Conservation (phyloP, 176 grass and related monocot species). For the Eragrostis curvula region DNA sequence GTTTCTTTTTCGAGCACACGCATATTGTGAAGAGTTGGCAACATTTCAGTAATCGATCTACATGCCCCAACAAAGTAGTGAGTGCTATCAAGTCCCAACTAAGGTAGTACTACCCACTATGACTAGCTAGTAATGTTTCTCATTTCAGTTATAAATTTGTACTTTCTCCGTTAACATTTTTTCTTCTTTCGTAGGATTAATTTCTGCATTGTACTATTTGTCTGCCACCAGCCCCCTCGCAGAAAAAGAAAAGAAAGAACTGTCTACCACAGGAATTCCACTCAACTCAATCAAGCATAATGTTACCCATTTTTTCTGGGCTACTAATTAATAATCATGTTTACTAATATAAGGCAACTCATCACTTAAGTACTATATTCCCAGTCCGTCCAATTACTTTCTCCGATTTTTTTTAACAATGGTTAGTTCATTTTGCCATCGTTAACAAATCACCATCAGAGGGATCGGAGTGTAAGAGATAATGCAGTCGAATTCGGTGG, state of each 20-base stretch:
- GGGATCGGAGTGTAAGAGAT: no score
- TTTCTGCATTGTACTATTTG: not conserved
- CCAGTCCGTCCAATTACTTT: no score
- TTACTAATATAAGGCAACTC: not conserved
- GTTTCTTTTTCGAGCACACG: not conserved
- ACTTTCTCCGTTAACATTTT: not conserved
- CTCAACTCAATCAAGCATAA: not conserved
- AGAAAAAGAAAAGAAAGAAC: no score
- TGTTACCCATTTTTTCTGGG: not conserved
- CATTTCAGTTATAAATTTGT: not conserved
- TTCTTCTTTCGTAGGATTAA: not conserved
- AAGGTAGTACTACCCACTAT: not conserved
- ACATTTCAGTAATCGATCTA: no score
- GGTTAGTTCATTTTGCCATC: no score
- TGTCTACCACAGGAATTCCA: no score
- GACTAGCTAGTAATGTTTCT: conserved; percentile 9
- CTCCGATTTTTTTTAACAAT: no score
- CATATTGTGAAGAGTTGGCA: not conserved
- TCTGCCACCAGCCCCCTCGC: not conserved
- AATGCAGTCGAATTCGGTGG: no score
- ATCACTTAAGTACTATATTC: not conserved
- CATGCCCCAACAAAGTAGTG: conserved; percentile 15
- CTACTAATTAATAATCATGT: not conserved
- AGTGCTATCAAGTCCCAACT: not conserved
- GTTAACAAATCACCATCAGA: no score